A percentile compares a stretch with the other conserved stretches of the same genome.
Evolutionary conservation across 352 stramenopile species (phyloP).

Genomic region (Paralagenidium karlingii): DNA sequence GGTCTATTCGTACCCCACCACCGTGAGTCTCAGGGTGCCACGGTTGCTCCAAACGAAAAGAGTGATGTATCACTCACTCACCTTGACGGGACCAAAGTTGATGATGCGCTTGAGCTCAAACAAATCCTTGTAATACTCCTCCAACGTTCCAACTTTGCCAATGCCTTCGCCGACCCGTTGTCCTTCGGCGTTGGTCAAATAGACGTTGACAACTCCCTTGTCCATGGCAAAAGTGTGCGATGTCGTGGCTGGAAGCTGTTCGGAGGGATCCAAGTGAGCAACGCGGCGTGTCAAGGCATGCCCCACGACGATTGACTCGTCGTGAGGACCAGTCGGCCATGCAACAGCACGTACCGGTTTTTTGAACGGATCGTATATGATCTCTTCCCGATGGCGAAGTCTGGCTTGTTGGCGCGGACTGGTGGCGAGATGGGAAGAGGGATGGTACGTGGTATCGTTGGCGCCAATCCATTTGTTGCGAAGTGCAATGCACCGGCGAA

Average conservation of each 20-base stretch:
- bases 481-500: constrained; percentile 61
- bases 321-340: too few relatives aligned
- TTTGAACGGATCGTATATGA: constrained; percentile 52
- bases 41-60: not conserved
- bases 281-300: not conserved
- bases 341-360: too few relatives aligned
- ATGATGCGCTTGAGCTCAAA: constrained; percentile 80
- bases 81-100: constrained; percentile 81
- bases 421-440: constrained; percentile 5
- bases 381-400: constrained; percentile 57
- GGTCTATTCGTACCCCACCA: constrained; percentile 8
- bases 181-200: constrained; percentile 14
- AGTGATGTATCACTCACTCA: too few relatives aligned
- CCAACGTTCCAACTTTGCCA: constrained; percentile 21
- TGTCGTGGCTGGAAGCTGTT: constrained; percentile 33
- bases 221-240: constrained; percentile 36
- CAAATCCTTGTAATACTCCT: constrained; percentile 61
- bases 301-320: not conserved
- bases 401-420: constrained; percentile 24
- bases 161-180: constrained; percentile 12
- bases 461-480: constrained; percentile 57
- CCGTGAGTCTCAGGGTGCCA: not conserved
- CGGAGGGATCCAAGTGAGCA: not conserved
- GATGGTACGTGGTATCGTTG: constrained; percentile 15
- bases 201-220: constrained; percentile 47